Percentiles rank a stretch among this genome's conserved stretches.
Conservation (phyloP, 768 basidiomycete species). For the Hemileccinum impolitum region DNA sequence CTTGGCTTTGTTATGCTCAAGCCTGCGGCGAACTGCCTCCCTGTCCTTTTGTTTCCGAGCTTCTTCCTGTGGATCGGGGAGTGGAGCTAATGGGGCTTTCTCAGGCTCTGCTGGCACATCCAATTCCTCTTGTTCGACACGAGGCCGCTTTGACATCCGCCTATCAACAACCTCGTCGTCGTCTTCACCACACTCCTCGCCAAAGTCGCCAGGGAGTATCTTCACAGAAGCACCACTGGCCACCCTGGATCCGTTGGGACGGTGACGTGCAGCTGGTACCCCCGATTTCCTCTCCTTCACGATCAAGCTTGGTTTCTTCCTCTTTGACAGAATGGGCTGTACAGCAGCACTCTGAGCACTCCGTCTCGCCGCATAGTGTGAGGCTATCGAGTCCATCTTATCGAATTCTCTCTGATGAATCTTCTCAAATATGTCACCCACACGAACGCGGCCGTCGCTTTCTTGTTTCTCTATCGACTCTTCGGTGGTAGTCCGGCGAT, state of each 20-base stretch:
- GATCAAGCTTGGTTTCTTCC: slow-evolving; percentile 52
- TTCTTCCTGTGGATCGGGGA: slow-evolving; percentile 26
- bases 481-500: slow-evolving; percentile 10
- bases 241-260: slow-evolving; percentile 23
- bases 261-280: slow-evolving; percentile 11
- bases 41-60: slow-evolving; percentile 41
- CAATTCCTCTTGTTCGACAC: slow-evolving; percentile 32
- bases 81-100: slow-evolving; percentile 35
- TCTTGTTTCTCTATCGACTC: slow-evolving; percentile 3
- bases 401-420: slow-evolving; percentile 62
- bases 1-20: slow-evolving; percentile 64
- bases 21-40: slow-evolving; percentile 58
- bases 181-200: slow-evolving; percentile 47
- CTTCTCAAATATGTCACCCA: slow-evolving; percentile 48
- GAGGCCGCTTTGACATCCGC: slow-evolving; percentile 44
- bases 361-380: slow-evolving; percentile 46
- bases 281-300: slow-evolving; percentile 29
- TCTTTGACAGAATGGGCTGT: slow-evolving; percentile 31
- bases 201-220: slow-evolving; percentile 58
- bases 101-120: slow-evolving; percentile 25
- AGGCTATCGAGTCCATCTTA: slow-evolving; percentile 76
- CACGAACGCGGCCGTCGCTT: slow-evolving; percentile 24
- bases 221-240: slow-evolving; percentile 24
- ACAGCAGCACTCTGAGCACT: slow-evolving; percentile 19
- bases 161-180: slow-evolving; percentile 36